Percentiles rank a stretch among this genome's conserved stretches.
These are phyloP conservation scores for Pythium phragmitis DNA, from an alignment of 352 stramenopile genomes.

Conservation along the genomic window DNA sequence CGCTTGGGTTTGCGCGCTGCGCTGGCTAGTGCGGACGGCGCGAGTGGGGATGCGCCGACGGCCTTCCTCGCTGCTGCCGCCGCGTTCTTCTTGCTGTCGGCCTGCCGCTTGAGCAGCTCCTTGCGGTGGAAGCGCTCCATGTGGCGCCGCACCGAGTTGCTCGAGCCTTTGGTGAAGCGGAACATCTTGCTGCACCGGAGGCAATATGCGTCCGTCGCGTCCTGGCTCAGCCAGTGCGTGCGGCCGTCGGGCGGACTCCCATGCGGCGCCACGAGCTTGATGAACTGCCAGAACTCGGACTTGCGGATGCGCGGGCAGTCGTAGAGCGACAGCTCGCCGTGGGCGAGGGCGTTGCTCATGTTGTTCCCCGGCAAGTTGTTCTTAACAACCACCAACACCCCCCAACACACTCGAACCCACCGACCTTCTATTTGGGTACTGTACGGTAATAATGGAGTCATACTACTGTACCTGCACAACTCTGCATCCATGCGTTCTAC, in stretches of 20 bases:
- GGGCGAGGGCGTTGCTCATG: slow-evolving; percentile 56
- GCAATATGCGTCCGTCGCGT: slow-evolving; percentile 50
- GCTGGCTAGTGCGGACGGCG: not conserved
- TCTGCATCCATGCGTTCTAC: too few relatives aligned
- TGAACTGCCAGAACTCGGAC: slow-evolving; percentile 65
- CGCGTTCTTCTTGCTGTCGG: slow-evolving; percentile 24
- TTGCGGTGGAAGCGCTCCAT: slow-evolving; percentile 58
- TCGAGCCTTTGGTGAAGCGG: slow-evolving; percentile 55
- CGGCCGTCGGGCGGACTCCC: slow-evolving; percentile 32
- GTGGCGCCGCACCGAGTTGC: slow-evolving; percentile 56
- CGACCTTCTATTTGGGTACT: slow-evolving; percentile 3
- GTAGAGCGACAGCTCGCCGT: slow-evolving; percentile 53
- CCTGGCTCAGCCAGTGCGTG: slow-evolving; percentile 57
- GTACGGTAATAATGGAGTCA: slow-evolving; percentile 1
- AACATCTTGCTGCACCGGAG: slow-evolving; percentile 48
- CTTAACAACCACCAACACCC: slow-evolving; percentile 26
- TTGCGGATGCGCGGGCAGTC: slow-evolving; percentile 55
- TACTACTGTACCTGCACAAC: too few relatives aligned
- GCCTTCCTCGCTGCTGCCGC: not conserved
- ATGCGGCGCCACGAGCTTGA: slow-evolving; percentile 48
- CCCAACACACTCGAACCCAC: slow-evolving; percentile 13
- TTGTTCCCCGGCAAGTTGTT: not conserved
- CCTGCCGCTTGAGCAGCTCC: slow-evolving; percentile 36
- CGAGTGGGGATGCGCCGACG: not conserved
- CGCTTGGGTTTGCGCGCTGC: slow-evolving; percentile 21